These are phyloP conservation scores for Fusarium citri DNA, from an alignment of 2,329 filamentous ascomycete genomes.

Conservation along the genomic window DNA sequence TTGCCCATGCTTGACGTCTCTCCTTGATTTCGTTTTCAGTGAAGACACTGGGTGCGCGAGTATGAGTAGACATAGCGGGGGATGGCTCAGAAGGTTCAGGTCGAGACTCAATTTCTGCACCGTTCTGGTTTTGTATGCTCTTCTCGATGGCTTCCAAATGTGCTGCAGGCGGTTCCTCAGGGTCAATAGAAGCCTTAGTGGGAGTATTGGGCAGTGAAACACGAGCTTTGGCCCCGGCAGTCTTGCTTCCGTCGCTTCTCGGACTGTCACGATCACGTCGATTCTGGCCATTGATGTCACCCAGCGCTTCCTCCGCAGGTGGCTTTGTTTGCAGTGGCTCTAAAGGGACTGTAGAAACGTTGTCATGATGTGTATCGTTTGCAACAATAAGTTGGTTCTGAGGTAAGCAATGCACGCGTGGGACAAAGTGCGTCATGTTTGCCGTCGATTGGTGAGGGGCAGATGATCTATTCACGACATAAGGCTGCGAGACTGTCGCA, in stretches of 20 bases:
- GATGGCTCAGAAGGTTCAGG: background rate
- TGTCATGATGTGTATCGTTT: background rate
- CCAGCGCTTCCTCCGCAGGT: conserved; percentile 45
- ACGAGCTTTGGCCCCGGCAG: conserved; percentile 25
- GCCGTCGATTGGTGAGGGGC: conserved; percentile 1
- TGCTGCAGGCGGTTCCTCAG: background rate
- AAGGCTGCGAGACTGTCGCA: conserved; percentile 8
- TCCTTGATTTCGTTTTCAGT: conserved; percentile 49
- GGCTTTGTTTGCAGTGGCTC: conserved; percentile 47
- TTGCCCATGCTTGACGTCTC: conserved; percentile 50
- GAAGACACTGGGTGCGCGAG: conserved; percentile 40
- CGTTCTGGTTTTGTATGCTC: background rate
- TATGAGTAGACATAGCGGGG: conserved; percentile 1
- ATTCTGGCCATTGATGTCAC: conserved; percentile 7
- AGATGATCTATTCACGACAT: background rate
- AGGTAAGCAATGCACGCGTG: background rate
- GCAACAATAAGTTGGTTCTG: background rate
- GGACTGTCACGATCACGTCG: conserved; percentile 2
- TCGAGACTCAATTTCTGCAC: background rate
- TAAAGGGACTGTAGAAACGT: background rate
- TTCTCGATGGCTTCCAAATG: background rate
- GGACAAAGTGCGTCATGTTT: conserved; percentile 2
- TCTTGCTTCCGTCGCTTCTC: conserved; percentile 13
- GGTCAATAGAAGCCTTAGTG: background rate
- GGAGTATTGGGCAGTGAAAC: conserved; percentile 41